Percentiles rank a stretch among this genome's conserved stretches.
phyloP scores from a whole-genome alignment of 2,329 filamentous ascomycete genomes.

The Fusarium mexicanum region DNA sequence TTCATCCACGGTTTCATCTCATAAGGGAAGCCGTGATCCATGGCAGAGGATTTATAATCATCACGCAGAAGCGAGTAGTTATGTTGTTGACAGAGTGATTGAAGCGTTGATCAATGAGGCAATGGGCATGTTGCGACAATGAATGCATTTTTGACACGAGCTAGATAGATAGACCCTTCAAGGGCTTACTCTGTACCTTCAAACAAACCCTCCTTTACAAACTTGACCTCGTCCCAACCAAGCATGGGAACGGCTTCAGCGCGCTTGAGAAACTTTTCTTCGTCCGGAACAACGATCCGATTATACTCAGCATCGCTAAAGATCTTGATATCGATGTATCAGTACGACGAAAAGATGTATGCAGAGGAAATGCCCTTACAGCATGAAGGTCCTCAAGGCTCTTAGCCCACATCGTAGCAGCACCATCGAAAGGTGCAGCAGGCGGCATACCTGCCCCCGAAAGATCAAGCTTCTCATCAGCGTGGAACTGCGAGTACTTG shows the following conservation, averaged over 20 bases:
- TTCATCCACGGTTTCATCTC: no score
- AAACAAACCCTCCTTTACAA: fast-evolving
- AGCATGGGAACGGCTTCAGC: fast-evolving
- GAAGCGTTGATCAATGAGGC: no score
- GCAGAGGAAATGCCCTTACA: fast-evolving
- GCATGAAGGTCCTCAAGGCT: background rate
- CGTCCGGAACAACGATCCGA: background rate
- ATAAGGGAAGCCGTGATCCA: no score
- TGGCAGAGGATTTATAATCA: no score
- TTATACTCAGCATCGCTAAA: background rate
- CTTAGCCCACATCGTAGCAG: background rate
- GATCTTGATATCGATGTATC: fast-evolving
- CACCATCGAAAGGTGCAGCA: background rate
- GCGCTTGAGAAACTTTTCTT: background rate
- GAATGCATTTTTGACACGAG: no score
- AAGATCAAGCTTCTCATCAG: background rate
- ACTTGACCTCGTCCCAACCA: background rate
- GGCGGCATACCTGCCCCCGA: background rate
- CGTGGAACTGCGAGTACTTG: background rate
- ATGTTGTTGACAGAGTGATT: no score
- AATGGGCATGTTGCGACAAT: no score
- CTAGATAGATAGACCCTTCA: no score
- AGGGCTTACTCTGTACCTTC: fast-evolving
- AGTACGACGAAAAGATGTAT: fast-evolving
- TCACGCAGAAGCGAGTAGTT: no score